Evolutionary conservation across 306 rosid species (phyloP).

Genomic region (Sicyos baderoa): DNA sequence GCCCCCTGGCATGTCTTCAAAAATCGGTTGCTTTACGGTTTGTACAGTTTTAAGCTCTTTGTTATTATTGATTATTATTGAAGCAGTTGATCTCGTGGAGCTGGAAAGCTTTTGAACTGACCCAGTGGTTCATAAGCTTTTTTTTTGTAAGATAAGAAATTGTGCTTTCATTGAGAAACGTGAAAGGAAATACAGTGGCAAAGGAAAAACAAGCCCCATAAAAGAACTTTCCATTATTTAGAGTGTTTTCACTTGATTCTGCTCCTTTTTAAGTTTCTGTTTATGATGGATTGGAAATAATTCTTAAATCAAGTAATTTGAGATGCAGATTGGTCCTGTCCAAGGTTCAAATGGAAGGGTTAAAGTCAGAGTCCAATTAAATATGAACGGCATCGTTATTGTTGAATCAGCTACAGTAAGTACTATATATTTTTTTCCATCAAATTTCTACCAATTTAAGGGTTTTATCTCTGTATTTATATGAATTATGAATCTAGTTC

Average conservation of each 20-base stretch:
- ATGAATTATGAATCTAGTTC: constrained; percentile 43
- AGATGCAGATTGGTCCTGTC: constrained; percentile 80
- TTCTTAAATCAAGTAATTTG: background rate
- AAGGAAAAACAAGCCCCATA: too few relatives aligned
- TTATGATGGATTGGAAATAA: background rate
- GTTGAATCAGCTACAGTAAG: constrained; percentile 77
- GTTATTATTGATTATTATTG: background rate
- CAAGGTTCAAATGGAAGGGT: constrained; percentile 49
- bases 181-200: too few relatives aligned
- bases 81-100: background rate
- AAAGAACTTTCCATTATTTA: background rate
- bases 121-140: background rate
- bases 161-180: too few relatives aligned
- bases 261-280: background rate
- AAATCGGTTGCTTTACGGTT: constrained; percentile 68
- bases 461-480: constrained; percentile 17
- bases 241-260: constrained; percentile 2
- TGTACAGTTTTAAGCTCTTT: constrained; percentile 21
- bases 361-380: constrained; percentile 65
- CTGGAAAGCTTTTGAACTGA: constrained; percentile 8
- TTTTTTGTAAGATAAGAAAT: too few relatives aligned
- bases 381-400: constrained; percentile 72
- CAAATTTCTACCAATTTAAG: constrained; percentile 19
- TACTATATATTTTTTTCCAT: constrained; percentile 23
- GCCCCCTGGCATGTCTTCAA: constrained; percentile 44